These are phyloP conservation scores for Tricholoma saponaceum DNA, from an alignment of 768 basidiomycete genomes.

Conservation along the genomic window DNA sequence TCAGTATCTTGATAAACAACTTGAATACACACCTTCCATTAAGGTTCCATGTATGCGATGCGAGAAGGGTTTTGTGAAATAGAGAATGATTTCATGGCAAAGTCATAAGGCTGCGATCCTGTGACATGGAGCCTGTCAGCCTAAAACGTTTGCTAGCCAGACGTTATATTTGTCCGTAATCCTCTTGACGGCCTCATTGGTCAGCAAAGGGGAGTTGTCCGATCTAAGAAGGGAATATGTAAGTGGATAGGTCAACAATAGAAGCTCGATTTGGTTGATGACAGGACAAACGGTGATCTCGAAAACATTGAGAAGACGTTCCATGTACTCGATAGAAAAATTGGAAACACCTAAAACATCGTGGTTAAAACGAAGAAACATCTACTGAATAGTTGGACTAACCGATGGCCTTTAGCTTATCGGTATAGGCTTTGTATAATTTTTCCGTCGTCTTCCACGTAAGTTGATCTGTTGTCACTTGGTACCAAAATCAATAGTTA, in stretches of 20 bases:
- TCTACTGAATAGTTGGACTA: neutral
- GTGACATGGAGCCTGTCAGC: conserved; percentile 60
- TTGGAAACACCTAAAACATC: conserved; percentile 55
- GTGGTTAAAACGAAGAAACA: neutral
- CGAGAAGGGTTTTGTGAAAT: conserved; percentile 39
- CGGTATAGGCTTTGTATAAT: conserved; percentile 56
- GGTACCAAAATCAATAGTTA: neutral
- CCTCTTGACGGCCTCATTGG: conserved; percentile 53
- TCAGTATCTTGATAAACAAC: neutral
- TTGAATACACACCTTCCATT: neutral
- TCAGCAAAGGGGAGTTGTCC: conserved; percentile 61
- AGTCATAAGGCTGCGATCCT: conserved; percentile 27
- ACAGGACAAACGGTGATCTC: conserved; percentile 53
- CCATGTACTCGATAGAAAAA: conserved; percentile 61
- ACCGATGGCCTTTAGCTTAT: conserved; percentile 80
- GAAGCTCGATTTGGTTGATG: conserved; percentile 77
- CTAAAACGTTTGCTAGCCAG: conserved; percentile 63
- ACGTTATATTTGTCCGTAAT: conserved; percentile 62
- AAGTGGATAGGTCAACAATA: too few species aligned
- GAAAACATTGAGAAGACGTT: conserved; percentile 53
- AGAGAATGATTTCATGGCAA: neutral
- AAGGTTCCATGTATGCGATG: conserved; percentile 41
- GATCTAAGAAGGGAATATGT: conserved; percentile 82
- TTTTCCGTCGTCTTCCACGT: conserved; percentile 80
- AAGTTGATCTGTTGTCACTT: conserved; percentile 35